Percentiles rank a stretch among this genome's conserved stretches.
phyloP scores from a whole-genome alignment of 352 stramenopile genomes.

The Phytophthora brassicae region DNA sequence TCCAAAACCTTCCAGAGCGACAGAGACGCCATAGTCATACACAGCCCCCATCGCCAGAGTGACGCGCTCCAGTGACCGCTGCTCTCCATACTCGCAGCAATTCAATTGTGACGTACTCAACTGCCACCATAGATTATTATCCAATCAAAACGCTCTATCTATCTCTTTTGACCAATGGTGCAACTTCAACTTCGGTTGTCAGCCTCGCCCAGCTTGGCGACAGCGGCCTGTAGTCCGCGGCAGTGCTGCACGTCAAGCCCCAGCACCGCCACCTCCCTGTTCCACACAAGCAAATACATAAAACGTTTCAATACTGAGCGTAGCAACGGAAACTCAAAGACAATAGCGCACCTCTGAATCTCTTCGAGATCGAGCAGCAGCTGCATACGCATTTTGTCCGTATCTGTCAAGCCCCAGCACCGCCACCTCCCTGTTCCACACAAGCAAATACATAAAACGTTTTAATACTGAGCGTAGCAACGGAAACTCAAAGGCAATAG shows the following conservation, averaged over 20 bases:
- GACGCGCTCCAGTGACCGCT: constrained; percentile 40
- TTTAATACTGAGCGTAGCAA: not conserved
- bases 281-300: not conserved
- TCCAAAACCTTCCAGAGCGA: constrained; percentile 76
- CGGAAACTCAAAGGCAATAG: not conserved
- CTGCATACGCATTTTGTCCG: too few species aligned
- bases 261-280: constrained; percentile 54
- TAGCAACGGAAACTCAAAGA: not conserved
- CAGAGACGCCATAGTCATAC: constrained; percentile 59
- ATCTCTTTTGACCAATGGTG: constrained; percentile 49
- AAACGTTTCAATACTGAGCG: not conserved
- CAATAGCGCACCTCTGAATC: constrained; percentile 54
- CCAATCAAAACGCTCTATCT: constrained; percentile 28
- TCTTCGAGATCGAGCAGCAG: constrained; percentile 74
- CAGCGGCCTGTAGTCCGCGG: constrained; percentile 19
- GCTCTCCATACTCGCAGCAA: constrained; percentile 23
- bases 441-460: not conserved
- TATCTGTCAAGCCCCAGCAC: constrained; percentile 50
- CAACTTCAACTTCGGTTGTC: constrained; percentile 19
- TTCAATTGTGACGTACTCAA: constrained; percentile 25
- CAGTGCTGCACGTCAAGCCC: constrained; percentile 50
- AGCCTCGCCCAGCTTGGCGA: constrained; percentile 32
- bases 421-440: constrained; percentile 45
- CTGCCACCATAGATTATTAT: constrained; percentile 31
- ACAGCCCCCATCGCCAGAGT: constrained; percentile 59